Conservation (phyloP, 345 rosid genomes). For the Bruguiera sexangula region DNA sequence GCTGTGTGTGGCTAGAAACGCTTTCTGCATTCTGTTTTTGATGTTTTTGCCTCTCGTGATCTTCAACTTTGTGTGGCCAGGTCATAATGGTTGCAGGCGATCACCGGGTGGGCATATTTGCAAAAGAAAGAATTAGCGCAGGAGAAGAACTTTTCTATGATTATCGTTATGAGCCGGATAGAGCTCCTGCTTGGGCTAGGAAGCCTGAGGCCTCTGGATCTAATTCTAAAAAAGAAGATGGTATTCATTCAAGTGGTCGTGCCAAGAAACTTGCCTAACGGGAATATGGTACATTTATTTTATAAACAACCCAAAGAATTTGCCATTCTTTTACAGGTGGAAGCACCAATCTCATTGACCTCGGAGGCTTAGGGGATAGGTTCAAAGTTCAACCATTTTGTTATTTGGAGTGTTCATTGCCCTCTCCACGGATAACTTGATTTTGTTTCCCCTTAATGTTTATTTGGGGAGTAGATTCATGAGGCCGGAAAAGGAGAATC, state of each 20-base stretch:
- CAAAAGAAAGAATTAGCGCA: conserved; percentile 79
- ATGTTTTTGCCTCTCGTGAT: background rate
- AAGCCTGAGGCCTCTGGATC: conserved; percentile 89
- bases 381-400: conserved; percentile 24
- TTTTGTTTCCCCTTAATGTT: conserved; percentile 18
- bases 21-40: background rate
- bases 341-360: conserved; percentile 35
- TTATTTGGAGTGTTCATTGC: conserved; percentile 32
- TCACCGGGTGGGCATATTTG: conserved; percentile 93
- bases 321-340: conserved; percentile 31
- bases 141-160: conserved; percentile 97
- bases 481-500: conserved; percentile 6
- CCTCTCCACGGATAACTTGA: conserved; percentile 33
- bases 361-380: conserved; percentile 12
- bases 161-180: conserved; percentile 91
- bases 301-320: conserved; percentile 10
- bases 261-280: conserved; percentile 91
- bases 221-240: conserved; percentile 77
- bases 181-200: conserved; percentile 99
- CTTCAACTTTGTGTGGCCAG: conserved; percentile 33
- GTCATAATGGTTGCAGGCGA: conserved; percentile 97
- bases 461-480: conserved; percentile 12
- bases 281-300: conserved; percentile 16
- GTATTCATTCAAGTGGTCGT: conserved; percentile 72
- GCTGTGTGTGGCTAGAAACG: background rate